Conservation (phyloP, 192 early-diverging fungal species). For the Chytriomyces hyalinus region DNA sequence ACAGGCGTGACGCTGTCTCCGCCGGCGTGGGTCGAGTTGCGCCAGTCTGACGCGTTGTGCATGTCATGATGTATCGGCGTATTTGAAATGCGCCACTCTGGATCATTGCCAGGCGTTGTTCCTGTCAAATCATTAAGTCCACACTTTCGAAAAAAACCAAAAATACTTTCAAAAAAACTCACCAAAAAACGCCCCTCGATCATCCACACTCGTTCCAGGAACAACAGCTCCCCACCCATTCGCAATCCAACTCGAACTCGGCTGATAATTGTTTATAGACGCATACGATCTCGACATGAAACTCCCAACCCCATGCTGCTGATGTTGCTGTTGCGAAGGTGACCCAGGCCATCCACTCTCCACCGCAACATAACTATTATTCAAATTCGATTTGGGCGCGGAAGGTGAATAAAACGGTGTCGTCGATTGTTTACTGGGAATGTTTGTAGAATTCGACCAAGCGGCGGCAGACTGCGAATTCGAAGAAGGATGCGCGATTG, state of each 20-base stretch:
- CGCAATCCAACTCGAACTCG: conserved; percentile 13
- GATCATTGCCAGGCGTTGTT: not conserved
- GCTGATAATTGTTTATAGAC: conserved; percentile 29
- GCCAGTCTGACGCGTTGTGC: not conserved
- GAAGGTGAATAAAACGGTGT: too few relatives aligned
- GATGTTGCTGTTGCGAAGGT: not conserved
- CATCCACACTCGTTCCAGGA: not conserved
- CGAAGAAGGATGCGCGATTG: not conserved
- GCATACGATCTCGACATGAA: not conserved
- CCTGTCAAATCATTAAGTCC: not conserved
- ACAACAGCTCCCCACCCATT: conserved; percentile 27
- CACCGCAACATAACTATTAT: not conserved
- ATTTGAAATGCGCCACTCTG: conserved; percentile 15
- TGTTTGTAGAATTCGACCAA: not conserved
- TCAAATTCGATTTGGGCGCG: too few relatives aligned
- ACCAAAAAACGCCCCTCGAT: not conserved
- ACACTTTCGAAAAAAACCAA: not conserved
- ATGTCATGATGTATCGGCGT: not conserved
- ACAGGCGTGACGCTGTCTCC: not conserved
- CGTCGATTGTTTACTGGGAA: not conserved
- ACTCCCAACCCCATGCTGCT: not conserved
- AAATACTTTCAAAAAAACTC: not conserved
- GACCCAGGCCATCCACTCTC: not conserved
- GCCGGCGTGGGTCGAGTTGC: conserved; percentile 7
- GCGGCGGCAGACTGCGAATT: not conserved